Conservation (phyloP, 441 rosid species). For the Populus trichocarpa region DNA sequence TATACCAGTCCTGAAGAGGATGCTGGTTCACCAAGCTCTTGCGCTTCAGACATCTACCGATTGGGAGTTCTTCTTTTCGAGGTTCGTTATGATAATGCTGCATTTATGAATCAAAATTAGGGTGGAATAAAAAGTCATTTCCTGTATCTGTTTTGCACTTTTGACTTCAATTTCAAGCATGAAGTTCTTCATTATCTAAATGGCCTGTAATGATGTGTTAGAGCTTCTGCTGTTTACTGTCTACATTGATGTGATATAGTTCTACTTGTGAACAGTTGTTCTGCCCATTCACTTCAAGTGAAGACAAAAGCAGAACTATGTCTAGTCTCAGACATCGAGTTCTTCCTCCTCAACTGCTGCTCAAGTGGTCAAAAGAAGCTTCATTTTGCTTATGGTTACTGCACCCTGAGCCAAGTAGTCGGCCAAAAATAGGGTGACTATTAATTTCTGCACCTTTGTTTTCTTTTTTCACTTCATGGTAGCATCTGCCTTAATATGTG, state of each 20-base stretch:
- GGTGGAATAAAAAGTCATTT: background rate
- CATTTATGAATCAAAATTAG: constrained; percentile 3
- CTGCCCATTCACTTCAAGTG: constrained; percentile 81
- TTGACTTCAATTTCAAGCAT: background rate
- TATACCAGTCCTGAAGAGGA: constrained; percentile 88
- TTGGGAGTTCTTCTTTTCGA: constrained; percentile 92
- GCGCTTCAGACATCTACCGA: constrained; percentile 83
- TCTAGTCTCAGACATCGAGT: constrained; percentile 93
- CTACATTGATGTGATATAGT: constrained; percentile 32
- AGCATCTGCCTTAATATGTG: background rate
- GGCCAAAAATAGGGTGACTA: constrained; percentile 71
- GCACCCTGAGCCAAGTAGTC: constrained; percentile 82
- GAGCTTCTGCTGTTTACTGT: constrained; percentile 15
- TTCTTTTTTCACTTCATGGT: background rate
- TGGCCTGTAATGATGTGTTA: constrained; percentile 6
- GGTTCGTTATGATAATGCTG: constrained; percentile 39
- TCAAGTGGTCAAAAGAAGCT: constrained; percentile 89
- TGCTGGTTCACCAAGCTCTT: constrained; percentile 55
- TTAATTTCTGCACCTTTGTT: constrained; percentile 8
- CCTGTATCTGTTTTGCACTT: constrained; percentile 4
- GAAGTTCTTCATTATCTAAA: background rate
- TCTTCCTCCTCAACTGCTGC: constrained; percentile 89
- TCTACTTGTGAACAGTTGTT: constrained; percentile 60
- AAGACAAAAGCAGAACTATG: constrained; percentile 88
- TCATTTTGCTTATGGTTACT: constrained; percentile 93